Percentiles rank a stretch among this genome's conserved stretches.
phyloP scores from a whole-genome alignment of 2,329 filamentous ascomycete genomes.

The Phyllosticta paracitricarpa region DNA sequence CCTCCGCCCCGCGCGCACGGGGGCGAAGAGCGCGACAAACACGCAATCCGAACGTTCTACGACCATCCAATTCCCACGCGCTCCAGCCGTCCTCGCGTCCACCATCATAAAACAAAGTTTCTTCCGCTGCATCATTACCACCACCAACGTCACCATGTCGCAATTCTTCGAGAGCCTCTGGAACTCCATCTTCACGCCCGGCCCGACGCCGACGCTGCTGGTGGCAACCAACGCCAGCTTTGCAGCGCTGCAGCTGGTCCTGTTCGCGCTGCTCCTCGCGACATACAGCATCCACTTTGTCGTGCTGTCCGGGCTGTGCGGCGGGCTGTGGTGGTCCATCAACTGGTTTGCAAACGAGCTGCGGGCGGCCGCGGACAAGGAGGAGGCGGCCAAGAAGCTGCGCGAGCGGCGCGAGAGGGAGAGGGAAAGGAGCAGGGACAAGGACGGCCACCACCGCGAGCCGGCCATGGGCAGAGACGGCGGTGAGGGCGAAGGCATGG shows the following conservation, averaged over 20 bases:
- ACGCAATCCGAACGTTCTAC: background rate
- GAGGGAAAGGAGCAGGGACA: constrained; percentile 25
- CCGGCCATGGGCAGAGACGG: constrained; percentile 20
- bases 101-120: background rate
- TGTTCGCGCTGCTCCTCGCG: constrained; percentile 63
- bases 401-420: constrained; percentile 35
- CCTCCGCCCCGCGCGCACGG: background rate
- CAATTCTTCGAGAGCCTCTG: constrained; percentile 49
- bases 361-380: constrained; percentile 34
- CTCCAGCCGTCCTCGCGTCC: background rate
- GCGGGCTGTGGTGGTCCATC: constrained; percentile 80
- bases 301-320: constrained; percentile 68
- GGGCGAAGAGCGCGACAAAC: background rate
- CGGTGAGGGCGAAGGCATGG: constrained; percentile 29
- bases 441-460: constrained; percentile 15
- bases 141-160: constrained; percentile 3
- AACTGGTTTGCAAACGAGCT: constrained; percentile 88
- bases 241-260: constrained; percentile 69
- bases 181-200: constrained; percentile 88
- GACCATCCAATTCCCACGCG: background rate
- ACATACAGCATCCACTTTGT: constrained; percentile 87
- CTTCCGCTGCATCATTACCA: background rate
- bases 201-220: constrained; percentile 77
- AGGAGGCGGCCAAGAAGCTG: constrained; percentile 41
- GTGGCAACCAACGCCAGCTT: constrained; percentile 87